Evolutionary conservation across 495 filamentous ascomycete species (phyloP).

Genomic region (Penicillium flavigenum): DNA sequence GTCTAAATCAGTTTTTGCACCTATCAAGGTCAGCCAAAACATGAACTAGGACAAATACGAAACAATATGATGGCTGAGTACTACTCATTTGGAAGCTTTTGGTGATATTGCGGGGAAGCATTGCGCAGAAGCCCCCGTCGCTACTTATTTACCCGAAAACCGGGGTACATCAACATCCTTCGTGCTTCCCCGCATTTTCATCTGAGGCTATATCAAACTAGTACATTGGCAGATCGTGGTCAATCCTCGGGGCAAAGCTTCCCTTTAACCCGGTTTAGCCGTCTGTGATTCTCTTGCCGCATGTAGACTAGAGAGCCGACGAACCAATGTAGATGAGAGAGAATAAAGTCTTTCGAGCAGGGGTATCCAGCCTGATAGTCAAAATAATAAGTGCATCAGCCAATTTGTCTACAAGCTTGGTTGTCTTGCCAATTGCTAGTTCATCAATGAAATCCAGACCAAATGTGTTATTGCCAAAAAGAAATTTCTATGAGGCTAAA

Average conservation of each 20-base stretch:
- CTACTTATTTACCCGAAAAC: background rate
- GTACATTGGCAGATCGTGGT: background rate
- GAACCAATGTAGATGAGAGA: too few species aligned
- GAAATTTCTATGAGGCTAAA: background rate
- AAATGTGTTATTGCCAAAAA: background rate
- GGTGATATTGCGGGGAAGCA: background rate
- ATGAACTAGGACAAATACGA: background rate
- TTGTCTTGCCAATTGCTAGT: background rate
- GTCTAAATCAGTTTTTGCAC: background rate
- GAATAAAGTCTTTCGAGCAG: too few species aligned
- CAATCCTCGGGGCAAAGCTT: background rate
- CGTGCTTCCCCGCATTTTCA: background rate
- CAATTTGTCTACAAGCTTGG: background rate
- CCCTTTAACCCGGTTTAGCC: background rate
- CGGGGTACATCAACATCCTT: too few species aligned
- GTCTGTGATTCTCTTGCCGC: background rate
- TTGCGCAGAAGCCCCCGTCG: background rate
- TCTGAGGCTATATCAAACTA: background rate
- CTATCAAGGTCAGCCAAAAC: background rate
- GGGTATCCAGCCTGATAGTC: too few species aligned
- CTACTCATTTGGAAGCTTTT: background rate
- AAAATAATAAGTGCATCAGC: background rate
- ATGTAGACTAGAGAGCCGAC: background rate
- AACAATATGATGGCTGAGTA: background rate
- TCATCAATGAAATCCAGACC: too few species aligned